Evolutionary conservation across 1,284 basidiomycete genomes (phyloP).

Genomic region (Acaromyces ingoldii): DNA sequence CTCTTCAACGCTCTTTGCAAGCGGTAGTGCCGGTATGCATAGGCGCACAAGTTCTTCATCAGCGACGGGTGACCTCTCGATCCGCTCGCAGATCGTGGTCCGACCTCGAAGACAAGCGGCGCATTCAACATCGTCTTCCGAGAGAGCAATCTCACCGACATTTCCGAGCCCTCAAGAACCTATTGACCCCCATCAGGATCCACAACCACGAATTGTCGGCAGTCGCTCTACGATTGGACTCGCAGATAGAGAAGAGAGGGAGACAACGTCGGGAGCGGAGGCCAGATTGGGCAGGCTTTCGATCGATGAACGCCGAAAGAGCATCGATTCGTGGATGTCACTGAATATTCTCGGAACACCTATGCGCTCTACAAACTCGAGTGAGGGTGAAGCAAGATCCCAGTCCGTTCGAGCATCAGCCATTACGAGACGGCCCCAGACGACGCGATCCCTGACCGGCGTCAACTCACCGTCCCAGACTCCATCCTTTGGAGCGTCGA

Average conservation of each 20-base stretch:
- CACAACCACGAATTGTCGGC: too few relatives aligned
- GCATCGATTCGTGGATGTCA: slow-evolving; percentile 2
- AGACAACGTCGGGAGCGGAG: not conserved
- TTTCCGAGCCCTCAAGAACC: not conserved
- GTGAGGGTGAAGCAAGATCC: too few relatives aligned
- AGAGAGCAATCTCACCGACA: not conserved
- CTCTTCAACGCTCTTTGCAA: too few relatives aligned
- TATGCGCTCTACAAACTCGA: too few relatives aligned
- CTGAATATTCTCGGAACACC: too few relatives aligned
- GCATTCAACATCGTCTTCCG: not conserved
- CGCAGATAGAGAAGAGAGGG: not conserved
- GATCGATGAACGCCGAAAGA: not conserved
- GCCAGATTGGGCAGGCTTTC: not conserved
- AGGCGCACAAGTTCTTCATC: slow-evolving; percentile 2
- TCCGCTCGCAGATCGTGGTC: slow-evolving; percentile 3
- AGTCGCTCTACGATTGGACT: too few relatives aligned
- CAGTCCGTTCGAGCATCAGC: too few relatives aligned
- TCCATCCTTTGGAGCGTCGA: too few relatives aligned
- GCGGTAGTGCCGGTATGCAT: not conserved
- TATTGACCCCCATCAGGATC: too few relatives aligned
- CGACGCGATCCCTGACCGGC: too few relatives aligned
- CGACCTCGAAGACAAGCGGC: not conserved
- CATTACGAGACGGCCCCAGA: too few relatives aligned
- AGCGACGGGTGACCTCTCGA: not conserved
- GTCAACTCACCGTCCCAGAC: too few relatives aligned